Base-by-base conservation (phyloP, 2,329 filamentous ascomycete genomes). In the Diaporthe sp. region DNA sequence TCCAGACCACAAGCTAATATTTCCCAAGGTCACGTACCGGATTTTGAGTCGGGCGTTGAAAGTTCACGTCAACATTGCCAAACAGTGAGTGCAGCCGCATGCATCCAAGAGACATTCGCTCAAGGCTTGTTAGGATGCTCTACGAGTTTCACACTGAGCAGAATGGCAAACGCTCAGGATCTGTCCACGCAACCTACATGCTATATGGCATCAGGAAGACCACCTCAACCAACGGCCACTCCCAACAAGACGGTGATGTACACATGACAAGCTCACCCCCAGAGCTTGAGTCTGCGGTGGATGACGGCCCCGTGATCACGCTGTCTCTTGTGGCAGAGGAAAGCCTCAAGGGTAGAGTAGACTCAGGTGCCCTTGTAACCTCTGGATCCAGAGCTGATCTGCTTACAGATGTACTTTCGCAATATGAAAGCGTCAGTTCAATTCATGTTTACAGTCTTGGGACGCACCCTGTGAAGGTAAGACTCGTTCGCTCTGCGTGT, bases 151-250 rank as follows among this genome's bases (percentile, higher is more conserved):
- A 98, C 82, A 88, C 89, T 76, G 90, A 88, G 73, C 94, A 97
- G 81, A 97, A 95, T 83, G 88, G 86, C 72, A 94, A 93, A 82
- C 93, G 92, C 76, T 88, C 93, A 0, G 89, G 91, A 30, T 92
- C 91, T 35, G 87, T 98, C n/a, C 91, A 97, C 84, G 97, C 96
- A 58, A 98, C 95, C n/a, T 99, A 98, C 84, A 86, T 98, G 66
- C 82, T 99, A 60, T 93, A 92, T 68, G 97, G 96, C 52, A 89
- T 86, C 30, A 93, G 90, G 79, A 87, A 84, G 71, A 79, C 80
- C 8, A 80, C 81, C 25, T 82, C 84, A 19, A 55, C 67, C 68
- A 76, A 75, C 38, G 74, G 75, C 38, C 74, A 75, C 13, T 78
- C 76, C 1, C 79, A 83, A 33, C 85, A 87, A 47, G 88, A 93